Evolutionary conservation across 2,329 filamentous ascomycete genomes (phyloP), one percentile per base, ranked within the genome.

Genomic region (Hypomyces perniciosus): DNA sequence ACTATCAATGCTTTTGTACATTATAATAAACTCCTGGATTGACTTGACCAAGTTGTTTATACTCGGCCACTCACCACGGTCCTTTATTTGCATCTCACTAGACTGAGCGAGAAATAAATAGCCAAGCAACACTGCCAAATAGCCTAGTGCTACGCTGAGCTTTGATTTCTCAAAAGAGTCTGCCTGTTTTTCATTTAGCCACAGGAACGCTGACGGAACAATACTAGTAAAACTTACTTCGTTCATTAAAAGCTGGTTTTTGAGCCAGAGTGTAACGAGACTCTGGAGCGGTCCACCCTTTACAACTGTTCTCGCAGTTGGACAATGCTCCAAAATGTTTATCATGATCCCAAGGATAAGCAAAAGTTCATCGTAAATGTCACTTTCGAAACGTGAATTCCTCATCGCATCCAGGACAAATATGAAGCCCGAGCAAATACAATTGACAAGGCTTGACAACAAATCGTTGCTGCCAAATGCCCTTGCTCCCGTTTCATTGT

Each of bases 71-170:
- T 20, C 20, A 20, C 20, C 20, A 3, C 3, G 20, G 20, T 20
- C 20, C 20, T 20, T 20, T 20, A 20, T 20, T 20, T 20, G 20
- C 20, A 20, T 20, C 20, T 20, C 20, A 20, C 65, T 42, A 73
- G 69, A 6, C 8, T 66, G 60, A 45, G 73, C 68, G 29, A 93
- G 73, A 58, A 84, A 90, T 27, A 96, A 72, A 57, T 90, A 93
- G 13, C 90, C 89, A 2, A 97, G 76, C 5, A 96, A 74, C 10
- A 96, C 84, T 1, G 90, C 84, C 27, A 96, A 75, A 65, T 96
- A 96, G 12, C 90, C 91, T 65, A 92, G 83, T 1, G 87, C 85
- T 29, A 97, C 90, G 58, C 91, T 90, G 46, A 86, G 78, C 53
- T 87, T 84, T 28, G 84, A 85, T 63, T 91, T 88, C 61, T 89